These are phyloP conservation scores for Millerozyma miso DNA, from an alignment of 805 yeast species.

Conservation along the genomic window DNA sequence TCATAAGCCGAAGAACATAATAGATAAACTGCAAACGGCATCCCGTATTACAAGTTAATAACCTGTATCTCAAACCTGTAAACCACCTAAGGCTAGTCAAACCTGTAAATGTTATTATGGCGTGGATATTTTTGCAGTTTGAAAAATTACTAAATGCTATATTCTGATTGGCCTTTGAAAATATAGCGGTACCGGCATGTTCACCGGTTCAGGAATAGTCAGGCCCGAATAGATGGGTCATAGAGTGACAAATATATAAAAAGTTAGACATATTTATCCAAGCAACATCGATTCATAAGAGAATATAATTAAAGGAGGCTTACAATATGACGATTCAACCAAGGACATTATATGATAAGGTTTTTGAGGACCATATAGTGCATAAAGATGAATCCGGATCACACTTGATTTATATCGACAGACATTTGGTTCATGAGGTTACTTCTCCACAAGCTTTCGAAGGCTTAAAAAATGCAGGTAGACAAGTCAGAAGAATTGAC, in stretches of 20 bases:
- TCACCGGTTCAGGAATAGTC: background rate
- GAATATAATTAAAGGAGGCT: background rate
- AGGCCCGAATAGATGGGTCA: background rate
- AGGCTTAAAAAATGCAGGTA: constrained; percentile 83
- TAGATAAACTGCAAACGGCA: too few relatives aligned
- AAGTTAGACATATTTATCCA: too few relatives aligned
- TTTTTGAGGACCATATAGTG: constrained; percentile 90
- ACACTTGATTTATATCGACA: constrained; percentile 83
- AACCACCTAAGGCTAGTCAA: too few relatives aligned
- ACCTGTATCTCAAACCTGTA: too few relatives aligned
- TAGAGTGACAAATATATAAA: background rate
- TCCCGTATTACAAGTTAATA: too few relatives aligned
- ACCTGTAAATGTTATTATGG: too few relatives aligned
- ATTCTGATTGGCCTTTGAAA: background rate
- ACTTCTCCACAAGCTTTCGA: constrained; percentile 99
- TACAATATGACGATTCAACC: constrained; percentile 32
- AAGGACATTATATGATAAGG: constrained; percentile 90
- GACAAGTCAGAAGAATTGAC: constrained; percentile 86
- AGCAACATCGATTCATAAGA: background rate
- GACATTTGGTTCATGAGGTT: constrained; percentile 97
- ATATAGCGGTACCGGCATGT: background rate
- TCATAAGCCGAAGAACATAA: too few relatives aligned
- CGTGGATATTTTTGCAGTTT: background rate
- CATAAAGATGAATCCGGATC: constrained; percentile 87
- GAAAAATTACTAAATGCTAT: background rate